Percentiles rank a stretch among this genome's conserved stretches.
phyloP scores from a whole-genome alignment of 352 stramenopile genomes.

The Phytophthora boehmeriae region DNA sequence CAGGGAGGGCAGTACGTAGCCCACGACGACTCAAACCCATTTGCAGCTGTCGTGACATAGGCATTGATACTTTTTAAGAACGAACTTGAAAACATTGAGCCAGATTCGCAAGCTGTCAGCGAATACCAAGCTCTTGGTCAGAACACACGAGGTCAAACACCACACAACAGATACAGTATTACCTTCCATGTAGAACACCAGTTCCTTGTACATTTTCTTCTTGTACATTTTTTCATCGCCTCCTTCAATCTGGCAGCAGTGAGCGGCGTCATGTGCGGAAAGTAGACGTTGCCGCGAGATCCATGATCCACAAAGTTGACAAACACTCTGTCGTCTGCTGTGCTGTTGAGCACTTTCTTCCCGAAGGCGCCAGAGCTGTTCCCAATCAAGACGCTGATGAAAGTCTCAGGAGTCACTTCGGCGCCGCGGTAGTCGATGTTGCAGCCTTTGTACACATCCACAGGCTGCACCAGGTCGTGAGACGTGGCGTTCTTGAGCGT shows the following conservation, averaged over 20 bases:
- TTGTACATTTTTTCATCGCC: slow-evolving; percentile 82
- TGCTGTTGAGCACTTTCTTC: slow-evolving; percentile 88
- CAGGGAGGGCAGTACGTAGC: slow-evolving; percentile 89
- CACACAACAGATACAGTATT: background rate
- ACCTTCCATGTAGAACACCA: slow-evolving; percentile 92
- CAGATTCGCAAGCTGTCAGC: slow-evolving; percentile 85
- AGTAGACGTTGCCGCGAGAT: slow-evolving; percentile 82
- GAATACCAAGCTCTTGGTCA: slow-evolving; percentile 3
- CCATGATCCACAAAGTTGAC: slow-evolving; percentile 94
- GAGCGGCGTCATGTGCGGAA: slow-evolving; percentile 78
- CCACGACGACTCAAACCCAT: slow-evolving; percentile 88
- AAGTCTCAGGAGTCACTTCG: slow-evolving; percentile 89
- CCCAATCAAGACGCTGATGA: slow-evolving; percentile 87
- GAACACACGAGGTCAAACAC: background rate
- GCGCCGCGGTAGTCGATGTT: slow-evolving; percentile 73
- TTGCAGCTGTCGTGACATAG: slow-evolving; percentile 90
- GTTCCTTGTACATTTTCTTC: slow-evolving; percentile 89
- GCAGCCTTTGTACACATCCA: slow-evolving; percentile 90
- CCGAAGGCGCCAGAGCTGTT: slow-evolving; percentile 61
- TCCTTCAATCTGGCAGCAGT: slow-evolving; percentile 67
- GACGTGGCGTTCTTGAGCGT: slow-evolving; percentile 37
- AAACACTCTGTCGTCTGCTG: slow-evolving; percentile 88
- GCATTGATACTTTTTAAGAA: slow-evolving; percentile 86
- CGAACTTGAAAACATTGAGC: slow-evolving; percentile 88
- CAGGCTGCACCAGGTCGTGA: slow-evolving; percentile 31